Percentiles rank a stretch among this genome's conserved stretches.
These are phyloP conservation scores for Malus sieversii DNA, from an alignment of 306 rosid genomes.

Conservation along the genomic window DNA sequence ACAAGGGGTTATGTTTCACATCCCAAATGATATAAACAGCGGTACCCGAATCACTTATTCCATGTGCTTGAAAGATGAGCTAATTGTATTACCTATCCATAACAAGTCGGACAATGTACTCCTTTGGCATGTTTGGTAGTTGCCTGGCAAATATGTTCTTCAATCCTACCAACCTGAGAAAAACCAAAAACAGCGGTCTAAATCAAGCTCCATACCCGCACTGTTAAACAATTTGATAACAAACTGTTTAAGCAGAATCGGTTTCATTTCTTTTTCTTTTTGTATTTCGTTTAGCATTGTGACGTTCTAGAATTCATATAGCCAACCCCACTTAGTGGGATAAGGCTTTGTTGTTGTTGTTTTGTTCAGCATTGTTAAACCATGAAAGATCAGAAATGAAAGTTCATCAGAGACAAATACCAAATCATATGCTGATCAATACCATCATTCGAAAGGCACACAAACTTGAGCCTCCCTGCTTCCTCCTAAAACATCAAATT, in stretches of 20 bases:
- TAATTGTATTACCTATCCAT: slow-evolving; percentile 74
- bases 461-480: slow-evolving; percentile 79
- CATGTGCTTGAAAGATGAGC: not conserved
- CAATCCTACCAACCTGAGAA: slow-evolving; percentile 81
- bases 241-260: not conserved
- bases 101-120: slow-evolving; percentile 94
- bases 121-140: slow-evolving; percentile 99
- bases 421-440: slow-evolving; percentile 91
- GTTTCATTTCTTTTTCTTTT: not conserved
- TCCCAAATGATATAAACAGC: not conserved
- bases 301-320: too few species aligned
- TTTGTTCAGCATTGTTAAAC: not conserved
- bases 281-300: not conserved
- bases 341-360: too few species aligned
- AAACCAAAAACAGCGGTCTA: slow-evolving; percentile 14
- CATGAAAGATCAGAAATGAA: not conserved
- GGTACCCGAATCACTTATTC: not conserved
- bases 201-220: slow-evolving; percentile 12
- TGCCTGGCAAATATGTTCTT: slow-evolving; percentile 94
- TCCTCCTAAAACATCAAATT: slow-evolving; percentile 57
- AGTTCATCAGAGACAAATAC: slow-evolving; percentile 35
- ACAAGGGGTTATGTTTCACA: not conserved
- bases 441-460: slow-evolving; percentile 68
- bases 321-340: too few species aligned
- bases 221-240: not conserved